A percentile compares a stretch with the other conserved stretches of the same genome.
Evolutionary conservation across 805 yeast species (phyloP).

Genomic region (Wickerhamiella alocasiicola): DNA sequence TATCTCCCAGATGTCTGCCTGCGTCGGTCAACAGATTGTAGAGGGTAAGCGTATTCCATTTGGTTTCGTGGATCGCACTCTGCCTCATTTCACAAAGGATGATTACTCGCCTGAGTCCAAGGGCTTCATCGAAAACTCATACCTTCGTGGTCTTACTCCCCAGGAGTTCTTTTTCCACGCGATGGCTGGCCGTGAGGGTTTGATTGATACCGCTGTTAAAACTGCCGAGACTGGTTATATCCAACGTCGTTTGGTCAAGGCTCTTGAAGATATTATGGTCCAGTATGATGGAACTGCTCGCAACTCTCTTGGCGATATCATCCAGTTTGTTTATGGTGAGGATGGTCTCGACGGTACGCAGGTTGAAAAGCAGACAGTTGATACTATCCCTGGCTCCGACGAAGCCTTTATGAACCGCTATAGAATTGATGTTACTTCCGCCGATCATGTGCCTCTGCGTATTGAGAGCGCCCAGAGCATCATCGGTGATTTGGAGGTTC

Average conservation of each 20-base stretch:
- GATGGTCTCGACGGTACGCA: slow-evolving; percentile 98
- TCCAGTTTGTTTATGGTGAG: slow-evolving; percentile 96
- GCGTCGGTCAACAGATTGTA: slow-evolving; percentile 99
- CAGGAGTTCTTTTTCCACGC: slow-evolving; percentile 99
- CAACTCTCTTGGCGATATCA: slow-evolving; percentile 91
- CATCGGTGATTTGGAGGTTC: slow-evolving; percentile 76
- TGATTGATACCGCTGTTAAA: slow-evolving; percentile 98
- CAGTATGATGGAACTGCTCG: slow-evolving; percentile 98
- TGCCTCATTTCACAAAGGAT: slow-evolving; percentile 97
- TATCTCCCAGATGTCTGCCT: slow-evolving; percentile 98
- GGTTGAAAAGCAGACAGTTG: slow-evolving; percentile 91
- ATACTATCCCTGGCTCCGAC: slow-evolving; percentile 89
- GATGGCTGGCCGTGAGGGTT: slow-evolving; percentile 99
- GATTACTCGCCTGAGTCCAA: slow-evolving; percentile 97
- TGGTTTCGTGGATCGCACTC: slow-evolving; percentile 90
- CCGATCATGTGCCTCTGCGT: slow-evolving; percentile 49
- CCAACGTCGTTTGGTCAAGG: slow-evolving; percentile 95
- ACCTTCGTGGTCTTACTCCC: slow-evolving; percentile 93
- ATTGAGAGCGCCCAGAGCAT: slow-evolving; percentile 86
- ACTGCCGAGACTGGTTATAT: slow-evolving; percentile 98
- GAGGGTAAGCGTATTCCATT: slow-evolving; percentile 99
- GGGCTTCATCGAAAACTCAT: slow-evolving; percentile 96
- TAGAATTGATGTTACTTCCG: slow-evolving; percentile 73
- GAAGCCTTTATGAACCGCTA: slow-evolving; percentile 70
- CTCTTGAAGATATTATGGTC: slow-evolving; percentile 93